phyloP scores from a whole-genome alignment of 768 basidiomycete species.

The Mycena vitilis region DNA sequence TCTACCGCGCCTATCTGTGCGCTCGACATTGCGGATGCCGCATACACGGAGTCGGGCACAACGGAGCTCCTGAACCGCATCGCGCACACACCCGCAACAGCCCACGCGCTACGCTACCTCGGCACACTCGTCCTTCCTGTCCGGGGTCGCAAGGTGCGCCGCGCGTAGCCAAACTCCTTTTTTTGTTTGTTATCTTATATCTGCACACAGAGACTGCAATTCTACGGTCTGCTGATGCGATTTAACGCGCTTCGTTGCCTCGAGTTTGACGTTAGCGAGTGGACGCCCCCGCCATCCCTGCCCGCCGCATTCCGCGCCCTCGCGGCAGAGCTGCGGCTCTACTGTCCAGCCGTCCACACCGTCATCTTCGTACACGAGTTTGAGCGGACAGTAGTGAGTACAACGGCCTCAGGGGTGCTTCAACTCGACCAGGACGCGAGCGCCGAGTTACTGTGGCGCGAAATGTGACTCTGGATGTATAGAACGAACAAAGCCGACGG shows the following conservation, averaged over 20 bases:
- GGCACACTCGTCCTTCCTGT: conserved; percentile 75
- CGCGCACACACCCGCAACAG: conserved; percentile 47
- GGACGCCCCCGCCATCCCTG: conserved; percentile 68
- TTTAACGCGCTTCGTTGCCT: conserved; percentile 63
- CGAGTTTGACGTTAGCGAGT: conserved; percentile 74
- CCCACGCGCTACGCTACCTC: conserved; percentile 62
- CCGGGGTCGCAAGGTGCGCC: conserved; percentile 61
- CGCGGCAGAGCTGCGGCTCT: conserved; percentile 69
- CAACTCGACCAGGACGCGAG: conserved; percentile 40
- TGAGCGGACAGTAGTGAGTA: conserved; percentile 63
- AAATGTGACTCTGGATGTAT: conserved; percentile 26
- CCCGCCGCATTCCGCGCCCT: conserved; percentile 68
- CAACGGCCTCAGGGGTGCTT: conserved; percentile 41
- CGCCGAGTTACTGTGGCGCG: conserved; percentile 47
- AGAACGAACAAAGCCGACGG: neutral
- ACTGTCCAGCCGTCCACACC: conserved; percentile 61
- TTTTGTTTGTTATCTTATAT: too few relatives aligned
- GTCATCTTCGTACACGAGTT: conserved; percentile 71
- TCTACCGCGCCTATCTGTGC: conserved; percentile 60
- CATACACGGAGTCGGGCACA: conserved; percentile 65
- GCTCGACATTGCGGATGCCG: conserved; percentile 72
- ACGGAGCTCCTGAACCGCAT: conserved; percentile 62
- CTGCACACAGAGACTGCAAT: conserved; percentile 61
- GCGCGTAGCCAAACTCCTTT: neutral
- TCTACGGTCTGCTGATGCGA: conserved; percentile 70